A percentile compares a stretch with the other conserved stretches of the same genome.
Evolutionary conservation across 2,329 filamentous ascomycete genomes (phyloP).

Genomic region (Juglanconis sp.): DNA sequence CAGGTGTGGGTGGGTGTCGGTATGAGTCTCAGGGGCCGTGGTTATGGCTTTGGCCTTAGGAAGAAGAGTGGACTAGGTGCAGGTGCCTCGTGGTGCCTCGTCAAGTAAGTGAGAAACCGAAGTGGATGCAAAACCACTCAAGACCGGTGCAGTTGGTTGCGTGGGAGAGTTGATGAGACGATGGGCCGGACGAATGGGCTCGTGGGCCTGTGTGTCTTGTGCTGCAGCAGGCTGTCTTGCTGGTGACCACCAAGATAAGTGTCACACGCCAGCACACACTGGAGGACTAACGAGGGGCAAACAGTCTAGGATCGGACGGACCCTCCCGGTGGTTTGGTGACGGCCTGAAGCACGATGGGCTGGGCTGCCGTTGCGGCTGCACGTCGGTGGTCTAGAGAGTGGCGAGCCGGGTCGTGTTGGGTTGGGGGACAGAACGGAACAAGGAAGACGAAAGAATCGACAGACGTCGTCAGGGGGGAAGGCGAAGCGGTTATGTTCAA

Average conservation of each 20-base stretch:
- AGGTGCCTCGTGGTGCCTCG: neutral
- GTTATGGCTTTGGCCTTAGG: neutral
- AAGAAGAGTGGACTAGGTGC: neutral
- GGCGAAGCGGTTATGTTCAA: no score
- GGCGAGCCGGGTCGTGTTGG: no score
- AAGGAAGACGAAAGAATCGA: no score
- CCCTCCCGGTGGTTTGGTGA: no score
- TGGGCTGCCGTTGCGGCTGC: no score
- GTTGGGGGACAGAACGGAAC: no score
- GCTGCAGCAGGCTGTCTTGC: neutral
- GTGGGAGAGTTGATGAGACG: neutral
- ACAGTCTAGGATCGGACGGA: neutral
- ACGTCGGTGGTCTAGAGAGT: no score
- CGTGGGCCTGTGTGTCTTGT: neutral
- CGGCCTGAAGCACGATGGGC: no score
- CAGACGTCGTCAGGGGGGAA: no score
- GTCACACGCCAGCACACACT: slow-evolving; percentile 5
- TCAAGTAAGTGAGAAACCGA: neutral
- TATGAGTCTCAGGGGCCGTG: neutral
- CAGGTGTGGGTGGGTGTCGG: neutral
- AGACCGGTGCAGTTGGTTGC: no score
- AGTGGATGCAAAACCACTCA: neutral
- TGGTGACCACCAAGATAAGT: neutral
- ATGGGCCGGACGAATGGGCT: neutral
- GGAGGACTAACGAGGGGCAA: slow-evolving; percentile 4